These are phyloP conservation scores for Prunus mira DNA, from an alignment of 306 rosid species.

Conservation along the genomic window DNA sequence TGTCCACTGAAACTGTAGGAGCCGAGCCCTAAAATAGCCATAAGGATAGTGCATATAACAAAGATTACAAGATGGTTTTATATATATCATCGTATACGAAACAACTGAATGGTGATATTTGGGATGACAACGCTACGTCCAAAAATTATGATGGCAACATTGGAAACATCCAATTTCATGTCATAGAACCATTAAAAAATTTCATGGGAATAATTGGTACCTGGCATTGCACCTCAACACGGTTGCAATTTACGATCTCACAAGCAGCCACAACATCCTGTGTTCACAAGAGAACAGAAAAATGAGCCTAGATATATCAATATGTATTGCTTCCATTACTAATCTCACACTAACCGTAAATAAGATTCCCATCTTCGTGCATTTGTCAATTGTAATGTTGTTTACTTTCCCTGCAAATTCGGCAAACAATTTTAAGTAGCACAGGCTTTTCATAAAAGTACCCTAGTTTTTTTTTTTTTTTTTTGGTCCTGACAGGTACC, in stretches of 20 bases:
- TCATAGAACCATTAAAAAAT: constrained; percentile 14
- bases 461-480: background rate
- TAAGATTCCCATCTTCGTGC: constrained; percentile 86
- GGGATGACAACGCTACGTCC: background rate
- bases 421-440: constrained; percentile 8
- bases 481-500: background rate
- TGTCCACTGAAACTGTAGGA: constrained; percentile 92
- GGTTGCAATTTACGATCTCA: constrained; percentile 91
- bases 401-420: constrained; percentile 87
- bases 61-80: constrained; percentile 11
- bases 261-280: constrained; percentile 99
- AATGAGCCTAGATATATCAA: constrained; percentile 15
- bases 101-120: background rate
- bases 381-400: constrained; percentile 93
- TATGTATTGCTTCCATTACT: constrained; percentile 21
- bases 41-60: constrained; percentile 14
- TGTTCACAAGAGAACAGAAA: constrained; percentile 25
- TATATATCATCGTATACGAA: background rate
- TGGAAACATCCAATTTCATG: background rate
- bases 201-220: constrained; percentile 32
- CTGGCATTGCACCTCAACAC: constrained; percentile 98
- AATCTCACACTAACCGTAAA: constrained; percentile 60
- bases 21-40: constrained; percentile 67
- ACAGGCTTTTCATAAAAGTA: constrained; percentile 17
- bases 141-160: background rate